Evolutionary conservation across 345 rosid species (phyloP).

Genomic region (Erodium maritimum): DNA sequence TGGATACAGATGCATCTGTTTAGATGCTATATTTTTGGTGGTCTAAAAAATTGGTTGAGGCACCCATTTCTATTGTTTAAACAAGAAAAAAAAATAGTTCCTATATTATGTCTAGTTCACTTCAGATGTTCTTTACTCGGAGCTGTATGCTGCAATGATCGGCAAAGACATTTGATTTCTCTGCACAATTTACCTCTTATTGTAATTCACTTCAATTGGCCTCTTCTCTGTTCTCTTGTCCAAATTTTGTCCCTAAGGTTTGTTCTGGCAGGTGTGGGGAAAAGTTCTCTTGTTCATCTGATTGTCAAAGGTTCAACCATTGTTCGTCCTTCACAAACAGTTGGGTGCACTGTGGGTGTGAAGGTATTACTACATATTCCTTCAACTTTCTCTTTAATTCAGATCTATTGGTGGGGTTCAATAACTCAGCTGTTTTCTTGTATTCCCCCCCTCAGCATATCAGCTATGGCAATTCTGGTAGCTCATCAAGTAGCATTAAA

Average conservation of each 20-base stretch:
- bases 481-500: conserved; percentile 85
- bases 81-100: too few species aligned
- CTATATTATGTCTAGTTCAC: too few species aligned
- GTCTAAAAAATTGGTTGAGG: too few species aligned
- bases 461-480: conserved; percentile 62
- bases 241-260: conserved; percentile 8
- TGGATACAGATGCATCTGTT: too few species aligned
- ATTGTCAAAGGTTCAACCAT: conserved; percentile 65
- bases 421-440: conserved; percentile 10
- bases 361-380: conserved; percentile 40
- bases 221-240: conserved; percentile 2
- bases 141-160: background rate
- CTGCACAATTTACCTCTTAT: background rate
- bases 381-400: conserved; percentile 3
- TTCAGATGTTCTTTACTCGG: too few species aligned
- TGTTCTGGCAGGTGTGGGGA: conserved; percentile 67
- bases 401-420: conserved; percentile 8
- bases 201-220: background rate
- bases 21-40: too few species aligned
- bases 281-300: conserved; percentile 84
- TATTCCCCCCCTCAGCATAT: conserved; percentile 39
- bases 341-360: conserved; percentile 93
- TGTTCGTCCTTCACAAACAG: conserved; percentile 74
- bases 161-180: background rate
- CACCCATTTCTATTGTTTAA: too few species aligned